Conservation (phyloP, 495 filamentous ascomycete species). For the Trichocladium uniseriatum region DNA sequence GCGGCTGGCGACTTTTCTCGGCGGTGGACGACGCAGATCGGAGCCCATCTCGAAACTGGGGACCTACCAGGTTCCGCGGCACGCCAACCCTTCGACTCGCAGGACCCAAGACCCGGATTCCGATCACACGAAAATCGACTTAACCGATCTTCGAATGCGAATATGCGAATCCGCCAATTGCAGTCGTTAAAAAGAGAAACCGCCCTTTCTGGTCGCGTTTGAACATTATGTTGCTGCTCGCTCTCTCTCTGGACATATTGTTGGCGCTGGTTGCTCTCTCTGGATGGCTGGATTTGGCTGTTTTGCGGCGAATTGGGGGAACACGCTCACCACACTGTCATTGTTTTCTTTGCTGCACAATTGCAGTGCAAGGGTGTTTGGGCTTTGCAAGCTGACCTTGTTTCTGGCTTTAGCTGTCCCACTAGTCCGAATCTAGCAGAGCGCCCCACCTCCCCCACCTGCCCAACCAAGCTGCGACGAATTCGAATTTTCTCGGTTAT, state of each 20-base stretch:
- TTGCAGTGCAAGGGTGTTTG: not conserved
- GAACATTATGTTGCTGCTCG: not conserved
- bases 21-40: too few relatives aligned
- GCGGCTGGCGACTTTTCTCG: too few relatives aligned
- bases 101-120: not conserved
- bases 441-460: not conserved
- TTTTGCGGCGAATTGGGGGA: not conserved
- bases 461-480: not conserved
- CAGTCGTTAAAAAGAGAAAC: not conserved
- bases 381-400: constrained; percentile 3
- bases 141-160: not conserved
- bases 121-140: not conserved
- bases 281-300: not conserved
- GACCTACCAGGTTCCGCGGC: too few relatives aligned
- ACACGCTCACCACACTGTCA: not conserved
- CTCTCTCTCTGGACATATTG: not conserved
- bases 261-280: constrained; percentile 11
- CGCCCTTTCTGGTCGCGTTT: not conserved
- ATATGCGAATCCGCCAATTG: not conserved
- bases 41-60: too few relatives aligned
- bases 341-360: not conserved
- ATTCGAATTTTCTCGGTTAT: not conserved
- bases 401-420: constrained; percentile 1
- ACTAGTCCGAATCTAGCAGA: constrained; percentile 10
- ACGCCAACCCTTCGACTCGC: not conserved